Base-by-base conservation (phyloP, 1,284 basidiomycete species). In the Irpex sp. region DNA sequence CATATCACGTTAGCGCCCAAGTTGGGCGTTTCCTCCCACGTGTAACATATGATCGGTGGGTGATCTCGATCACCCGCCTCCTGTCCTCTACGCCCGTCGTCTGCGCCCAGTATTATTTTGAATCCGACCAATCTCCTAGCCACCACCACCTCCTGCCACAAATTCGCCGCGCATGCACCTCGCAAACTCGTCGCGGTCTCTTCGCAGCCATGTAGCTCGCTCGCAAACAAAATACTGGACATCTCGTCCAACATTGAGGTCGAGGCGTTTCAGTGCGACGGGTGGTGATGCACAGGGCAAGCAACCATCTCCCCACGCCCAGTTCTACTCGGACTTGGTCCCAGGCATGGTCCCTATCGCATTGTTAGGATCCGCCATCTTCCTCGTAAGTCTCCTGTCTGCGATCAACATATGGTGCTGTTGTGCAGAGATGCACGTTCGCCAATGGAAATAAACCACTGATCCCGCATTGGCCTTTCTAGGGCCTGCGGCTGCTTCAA, bases 321-420 rank as follows among this genome's bases (percentile, higher is more conserved):
- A 80, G 66, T 86, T 86, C 79, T 92, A 92, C 73, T 77, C 84
- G 48, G 82, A 87, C 64, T 80, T 87, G 59, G 73, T 89, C 51
- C 91, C 91, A 34, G 85, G 84, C 44, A 92, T 92, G 90, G 77
- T 92, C 51, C 91, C 91, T 5, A 78, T 93, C 62, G 85, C 87
- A 57, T 76, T 93, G 58, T 79, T 93, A 31, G 91, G 89, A 13
- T 91, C 89, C 62, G 88, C 87, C 8, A 82, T 93, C 60, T 93
- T 91, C 76, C 78, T 92, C 68, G 91, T 90, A 71, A 65, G 84
- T 75, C n/a, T 31, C 61, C 52, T 15, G 15, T 56, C 49, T 17
- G 44, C 49, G 49, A 52, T 52, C 49, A 19, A 13, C 13, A 47
- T 7, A 5, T 13, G 11, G 2, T 47, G 11, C 44, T 11, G 44